Evolutionary conservation across 1,139 yeast species (phyloP).

Genomic region (Taiozyma onychis): DNA sequence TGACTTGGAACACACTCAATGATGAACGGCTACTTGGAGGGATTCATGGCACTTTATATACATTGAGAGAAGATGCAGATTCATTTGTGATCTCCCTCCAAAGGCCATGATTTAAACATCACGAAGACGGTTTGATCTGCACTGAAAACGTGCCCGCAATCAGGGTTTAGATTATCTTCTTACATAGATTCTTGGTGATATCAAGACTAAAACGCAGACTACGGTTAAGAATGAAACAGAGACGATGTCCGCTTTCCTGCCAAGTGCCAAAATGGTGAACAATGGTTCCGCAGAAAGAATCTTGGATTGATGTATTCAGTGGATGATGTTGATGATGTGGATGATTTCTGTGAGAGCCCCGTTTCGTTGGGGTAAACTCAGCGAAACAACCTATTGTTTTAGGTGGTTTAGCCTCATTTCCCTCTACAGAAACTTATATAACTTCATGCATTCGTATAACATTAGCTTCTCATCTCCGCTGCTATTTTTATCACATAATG

Average conservation of each 20-base stretch:
- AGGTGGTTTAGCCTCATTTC: background rate
- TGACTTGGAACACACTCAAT: background rate
- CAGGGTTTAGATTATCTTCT: background rate
- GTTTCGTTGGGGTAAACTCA: no score
- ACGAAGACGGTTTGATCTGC: background rate
- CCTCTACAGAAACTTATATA: background rate
- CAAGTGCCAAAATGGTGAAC: no score
- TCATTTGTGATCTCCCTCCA: background rate
- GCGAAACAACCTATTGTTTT: no score
- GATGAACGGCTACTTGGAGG: background rate
- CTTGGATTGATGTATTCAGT: no score
- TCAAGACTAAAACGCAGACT: no score
- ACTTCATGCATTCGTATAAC: background rate
- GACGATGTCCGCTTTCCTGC: no score
- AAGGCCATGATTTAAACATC: background rate
- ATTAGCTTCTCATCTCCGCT: background rate
- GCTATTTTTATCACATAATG: slow-evolving; percentile 27
- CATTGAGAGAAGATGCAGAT: no score
- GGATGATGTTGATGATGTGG: no score
- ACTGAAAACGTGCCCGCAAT: background rate
- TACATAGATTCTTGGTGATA: background rate
- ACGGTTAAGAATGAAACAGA: no score
- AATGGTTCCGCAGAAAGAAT: no score
- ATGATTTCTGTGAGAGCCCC: no score
- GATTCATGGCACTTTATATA: background rate